phyloP scores from a whole-genome alignment of 179 eudicot species.

The Silene coronaria region DNA sequence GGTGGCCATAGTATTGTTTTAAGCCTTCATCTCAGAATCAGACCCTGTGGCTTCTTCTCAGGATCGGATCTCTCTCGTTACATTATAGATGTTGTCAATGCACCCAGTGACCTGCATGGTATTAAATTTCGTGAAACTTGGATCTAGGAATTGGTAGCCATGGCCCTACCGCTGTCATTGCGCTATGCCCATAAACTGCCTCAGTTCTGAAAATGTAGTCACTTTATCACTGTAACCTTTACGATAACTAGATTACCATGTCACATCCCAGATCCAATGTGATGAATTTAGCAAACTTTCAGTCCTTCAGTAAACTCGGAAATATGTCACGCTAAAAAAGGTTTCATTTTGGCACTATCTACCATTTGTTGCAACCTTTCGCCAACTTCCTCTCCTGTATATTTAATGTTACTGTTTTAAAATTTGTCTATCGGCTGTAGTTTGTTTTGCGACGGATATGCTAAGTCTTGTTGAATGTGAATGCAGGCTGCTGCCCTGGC shows the following conservation, averaged over 20 bases:
- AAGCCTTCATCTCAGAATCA: neutral
- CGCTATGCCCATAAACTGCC: neutral
- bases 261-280: neutral
- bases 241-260: neutral
- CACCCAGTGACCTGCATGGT: neutral
- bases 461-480: slow-evolving; percentile 9
- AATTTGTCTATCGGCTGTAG: neutral
- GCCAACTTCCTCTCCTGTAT: neutral
- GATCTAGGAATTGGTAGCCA: neutral
- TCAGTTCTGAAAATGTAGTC: neutral
- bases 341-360: neutral
- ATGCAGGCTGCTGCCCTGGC: slow-evolving; percentile 97
- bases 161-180: neutral
- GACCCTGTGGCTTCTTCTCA: neutral
- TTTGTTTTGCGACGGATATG: neutral
- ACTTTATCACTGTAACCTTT: neutral
- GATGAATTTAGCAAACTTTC: neutral
- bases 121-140: neutral
- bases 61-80: neutral
- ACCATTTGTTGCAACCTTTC: neutral
- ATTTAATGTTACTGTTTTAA: neutral
- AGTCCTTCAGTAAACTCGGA: neutral
- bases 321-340: neutral
- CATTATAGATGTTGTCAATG: neutral
- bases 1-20: neutral